Evolutionary conservation across 352 stramenopile genomes (phyloP).

Genomic region (Phytophthora colocasiae): DNA sequence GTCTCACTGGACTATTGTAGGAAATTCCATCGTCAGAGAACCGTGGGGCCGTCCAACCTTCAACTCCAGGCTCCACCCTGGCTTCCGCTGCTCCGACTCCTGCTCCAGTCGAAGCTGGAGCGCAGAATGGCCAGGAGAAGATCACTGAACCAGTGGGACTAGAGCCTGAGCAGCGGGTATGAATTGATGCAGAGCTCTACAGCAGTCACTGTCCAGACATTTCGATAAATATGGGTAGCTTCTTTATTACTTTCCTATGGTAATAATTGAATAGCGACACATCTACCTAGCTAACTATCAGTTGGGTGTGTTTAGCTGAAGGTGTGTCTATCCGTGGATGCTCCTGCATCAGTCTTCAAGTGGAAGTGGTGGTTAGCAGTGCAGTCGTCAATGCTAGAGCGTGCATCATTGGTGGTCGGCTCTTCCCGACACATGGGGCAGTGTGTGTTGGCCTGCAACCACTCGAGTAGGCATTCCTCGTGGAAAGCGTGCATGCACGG

Average conservation of each 20-base stretch:
- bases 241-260: constrained; percentile 42
- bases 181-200: no score
- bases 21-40: constrained; percentile 78
- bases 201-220: background rate
- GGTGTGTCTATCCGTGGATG: constrained; percentile 21
- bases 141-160: background rate
- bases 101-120: constrained; percentile 18
- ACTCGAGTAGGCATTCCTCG: constrained; percentile 89
- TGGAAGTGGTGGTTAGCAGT: constrained; percentile 4
- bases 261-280: constrained; percentile 26
- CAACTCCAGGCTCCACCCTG: constrained; percentile 28
- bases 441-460: constrained; percentile 81
- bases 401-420: constrained; percentile 23
- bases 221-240: constrained; percentile 19
- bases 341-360: constrained; percentile 14
- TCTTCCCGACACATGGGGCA: constrained; percentile 90
- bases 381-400: constrained; percentile 19
- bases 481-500: constrained; percentile 88
- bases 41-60: constrained; percentile 5
- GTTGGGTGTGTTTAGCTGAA: constrained; percentile 13
- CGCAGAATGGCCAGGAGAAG: constrained; percentile 26
- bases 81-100: constrained; percentile 26
- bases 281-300: background rate
- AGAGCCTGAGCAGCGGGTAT: background rate
- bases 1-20: constrained; percentile 22